Base-by-base conservation (phyloP, 352 stramenopile species). In the Phytophthora nicotianae region DNA sequence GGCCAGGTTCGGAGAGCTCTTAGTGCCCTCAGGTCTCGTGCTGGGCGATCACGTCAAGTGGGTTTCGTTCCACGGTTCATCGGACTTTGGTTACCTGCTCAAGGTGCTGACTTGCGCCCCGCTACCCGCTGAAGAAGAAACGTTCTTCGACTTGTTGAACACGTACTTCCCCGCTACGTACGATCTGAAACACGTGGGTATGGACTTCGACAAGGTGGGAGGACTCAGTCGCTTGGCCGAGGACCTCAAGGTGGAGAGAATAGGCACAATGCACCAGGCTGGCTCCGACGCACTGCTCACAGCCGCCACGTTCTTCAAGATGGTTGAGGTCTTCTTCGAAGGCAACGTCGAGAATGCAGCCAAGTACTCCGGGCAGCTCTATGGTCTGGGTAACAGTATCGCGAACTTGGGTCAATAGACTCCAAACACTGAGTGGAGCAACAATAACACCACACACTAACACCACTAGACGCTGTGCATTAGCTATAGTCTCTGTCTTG, bases 251-350 rank as follows among this genome's bases (percentile, higher is more conserved):
- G 98, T 98, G 67, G 95, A 98, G 69, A 91, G 98, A 80, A 98
- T 99, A 86, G 98, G 98, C 46, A 98, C 90, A 21, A 99, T 99
- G 92, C 98, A 99, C 88, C 98, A 99, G 81, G 98, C 98, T 47
- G 98, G 98, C 49, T 98, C 89, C 21, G 98, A 99, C 72, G 96
- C 91, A 21, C 77, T 99, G 38, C 87, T 99, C 50, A 99, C 98
- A 16, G 90, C 90, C 38, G 86, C 90, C 40, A 95, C 90, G 20
- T 97, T 97, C 66, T 97, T 98, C 76, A 93, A 93, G 73, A 94
- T 96, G 83, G 83, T 94, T 43, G 84, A 96, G 27, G 79, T 93
- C 26, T 94, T 93, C 59, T 96, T 93, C 49, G 81, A 96, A 54
- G 82, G 82, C 62, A 91, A 93, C 42, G 83, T 93, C 40, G 82